Base-by-base conservation (phyloP, 75 land plant species). In the Adiantum capillusveneris region DNA sequence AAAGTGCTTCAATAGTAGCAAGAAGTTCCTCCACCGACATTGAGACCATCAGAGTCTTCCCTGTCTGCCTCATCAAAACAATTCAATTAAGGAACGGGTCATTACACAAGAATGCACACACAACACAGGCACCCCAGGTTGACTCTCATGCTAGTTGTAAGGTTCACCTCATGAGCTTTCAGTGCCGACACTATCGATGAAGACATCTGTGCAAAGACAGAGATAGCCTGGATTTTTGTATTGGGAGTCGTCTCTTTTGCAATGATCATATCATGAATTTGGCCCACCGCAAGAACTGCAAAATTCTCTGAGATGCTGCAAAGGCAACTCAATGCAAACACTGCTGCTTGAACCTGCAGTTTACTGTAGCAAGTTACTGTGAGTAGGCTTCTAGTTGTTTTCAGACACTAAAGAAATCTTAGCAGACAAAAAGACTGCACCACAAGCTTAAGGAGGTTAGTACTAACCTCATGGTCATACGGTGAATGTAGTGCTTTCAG, bases 241-340 rank as follows among this genome's bases (percentile, higher is more conserved):
- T 62, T 41, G 17, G 61, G 44, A 12, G 69, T 28, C 44, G 72
- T 64, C 31, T 56, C 44, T 56, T 68, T 57, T 14, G 76, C 68
- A 36, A 65, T 51, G 29, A 75, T 25, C 34, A 87, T 57, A 3
- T 68, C 71, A 37, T 75, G 51, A 52, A 84, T 53, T 27, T 73
- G 70, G 67, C 71, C 78, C 36, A 84, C 65, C 41, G 78, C 43
- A 61, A 73, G 44, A 52, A 51, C 67, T 19, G 97, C 73, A 75
- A 82, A 91, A 55, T 74, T 71, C 67, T 67, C 64, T 49, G 84
- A 75, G 24, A 75, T 39, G 55, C 69, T 69, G 63, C 75, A 77
- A 6, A 91, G 60, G 70, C 82, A 79, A 42, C 84, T 79, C 37
- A 81, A 83, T 63, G 89, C 86, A 78, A 80, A 92, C 22, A 88